Evolutionary conservation across 106 monocot genomes (phyloP).

Genomic region (Apostasia shenzhenica): DNA sequence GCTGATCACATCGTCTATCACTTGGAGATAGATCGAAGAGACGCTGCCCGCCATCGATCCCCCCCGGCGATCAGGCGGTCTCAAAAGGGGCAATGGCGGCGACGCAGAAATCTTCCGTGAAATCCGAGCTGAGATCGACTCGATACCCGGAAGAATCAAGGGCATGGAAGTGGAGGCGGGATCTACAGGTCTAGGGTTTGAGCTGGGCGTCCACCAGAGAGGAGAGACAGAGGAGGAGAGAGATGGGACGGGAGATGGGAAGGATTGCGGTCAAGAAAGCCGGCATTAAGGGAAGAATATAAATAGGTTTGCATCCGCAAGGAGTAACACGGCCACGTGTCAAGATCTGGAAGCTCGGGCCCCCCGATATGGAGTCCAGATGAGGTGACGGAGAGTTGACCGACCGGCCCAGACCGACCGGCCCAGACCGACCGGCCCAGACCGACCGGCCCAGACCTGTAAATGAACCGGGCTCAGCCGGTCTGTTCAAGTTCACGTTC

Average conservation of each 20-base stretch:
- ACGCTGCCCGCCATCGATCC: conserved; percentile 41
- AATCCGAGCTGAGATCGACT: conserved; percentile 2
- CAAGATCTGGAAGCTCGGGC: background rate
- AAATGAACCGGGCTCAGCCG: too few relatives aligned
- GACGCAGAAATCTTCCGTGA: background rate
- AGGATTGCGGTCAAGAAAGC: conserved; percentile 22
- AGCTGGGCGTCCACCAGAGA: conserved; percentile 4
- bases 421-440: too few relatives aligned
- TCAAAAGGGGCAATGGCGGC: background rate
- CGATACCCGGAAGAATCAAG: background rate
- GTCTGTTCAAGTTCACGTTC: too few relatives aligned
- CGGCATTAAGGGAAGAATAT: conserved; percentile 55
- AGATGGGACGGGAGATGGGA: background rate
- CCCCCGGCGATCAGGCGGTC: conserved; percentile 7
- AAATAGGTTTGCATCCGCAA: conserved; percentile 85
- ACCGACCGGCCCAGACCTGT: too few relatives aligned
- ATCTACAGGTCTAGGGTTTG: conserved; percentile 14
- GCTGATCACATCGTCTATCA: conserved; percentile 80
- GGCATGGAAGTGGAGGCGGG: background rate
- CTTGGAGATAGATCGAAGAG: conserved; percentile 67
- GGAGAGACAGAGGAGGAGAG: conserved; percentile 8
- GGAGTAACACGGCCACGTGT: conserved; percentile 33
- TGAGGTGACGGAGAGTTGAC: too few relatives aligned
- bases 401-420: too few relatives aligned
- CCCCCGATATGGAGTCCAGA: background rate